Evolutionary conservation across 2,329 filamentous ascomycete genomes (phyloP).

Genomic region (Diaporthe capsici): DNA sequence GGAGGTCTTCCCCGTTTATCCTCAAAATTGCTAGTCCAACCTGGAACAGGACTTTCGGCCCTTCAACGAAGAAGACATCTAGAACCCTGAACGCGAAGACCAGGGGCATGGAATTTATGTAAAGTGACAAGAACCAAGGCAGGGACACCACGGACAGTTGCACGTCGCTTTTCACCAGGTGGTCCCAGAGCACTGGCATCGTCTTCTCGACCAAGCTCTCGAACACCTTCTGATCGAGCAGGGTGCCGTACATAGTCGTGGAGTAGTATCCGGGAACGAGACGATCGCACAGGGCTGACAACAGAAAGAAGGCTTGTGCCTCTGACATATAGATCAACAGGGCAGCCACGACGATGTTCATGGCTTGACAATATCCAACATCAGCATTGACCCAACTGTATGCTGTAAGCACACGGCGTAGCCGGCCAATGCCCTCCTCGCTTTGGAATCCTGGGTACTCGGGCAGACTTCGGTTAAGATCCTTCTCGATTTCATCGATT

Average conservation of each 20-base stretch:
- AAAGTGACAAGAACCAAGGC: constrained; percentile 97
- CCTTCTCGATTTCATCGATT: constrained; percentile 99
- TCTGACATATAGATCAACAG: constrained; percentile 99
- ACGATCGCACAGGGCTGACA: constrained; percentile 92
- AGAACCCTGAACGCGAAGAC: constrained; percentile 97
- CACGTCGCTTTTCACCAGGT: constrained; percentile 96
- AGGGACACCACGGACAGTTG: constrained; percentile 97
- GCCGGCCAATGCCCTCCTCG: constrained; percentile 90
- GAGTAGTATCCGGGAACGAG: constrained; percentile 97
- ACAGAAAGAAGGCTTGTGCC: constrained; percentile 92
- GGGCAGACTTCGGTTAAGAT: constrained; percentile 93
- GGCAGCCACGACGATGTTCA: constrained; percentile 99
- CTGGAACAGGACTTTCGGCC: constrained; percentile 97
- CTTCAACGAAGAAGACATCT: constrained; percentile 98
- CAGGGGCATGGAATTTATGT: constrained; percentile 99
- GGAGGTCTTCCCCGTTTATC: constrained; percentile 95
- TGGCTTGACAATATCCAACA: constrained; percentile 98
- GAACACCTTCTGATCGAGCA: constrained; percentile 97
- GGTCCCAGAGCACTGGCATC: constrained; percentile 98
- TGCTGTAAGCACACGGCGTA: constrained; percentile 92
- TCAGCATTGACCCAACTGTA: constrained; percentile 98
- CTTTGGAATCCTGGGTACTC: constrained; percentile 98
- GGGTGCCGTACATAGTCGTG: constrained; percentile 98
- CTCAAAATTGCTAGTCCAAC: constrained; percentile 96
- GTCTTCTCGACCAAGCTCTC: constrained; percentile 98